phyloP scores from a whole-genome alignment of 352 stramenopile species.

The Globisporangium cederbergense region DNA sequence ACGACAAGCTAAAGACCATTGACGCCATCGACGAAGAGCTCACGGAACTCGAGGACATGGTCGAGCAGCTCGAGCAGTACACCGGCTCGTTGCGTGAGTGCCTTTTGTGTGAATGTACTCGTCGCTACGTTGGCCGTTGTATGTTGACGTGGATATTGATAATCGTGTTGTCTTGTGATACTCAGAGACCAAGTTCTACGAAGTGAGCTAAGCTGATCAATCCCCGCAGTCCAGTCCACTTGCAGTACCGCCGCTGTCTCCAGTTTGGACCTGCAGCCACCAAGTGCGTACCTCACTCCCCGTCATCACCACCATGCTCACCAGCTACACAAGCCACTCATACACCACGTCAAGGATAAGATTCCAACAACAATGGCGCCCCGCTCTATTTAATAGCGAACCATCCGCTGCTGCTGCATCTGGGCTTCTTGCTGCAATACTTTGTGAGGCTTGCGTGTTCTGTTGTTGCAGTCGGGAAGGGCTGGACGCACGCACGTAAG shows the following conservation, averaged over 20 bases:
- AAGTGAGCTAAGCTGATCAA: conserved; percentile 34
- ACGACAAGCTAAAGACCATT: conserved; percentile 76
- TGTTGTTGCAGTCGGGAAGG: neutral
- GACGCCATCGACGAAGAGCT: conserved; percentile 84
- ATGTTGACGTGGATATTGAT: neutral
- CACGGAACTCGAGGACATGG: conserved; percentile 84
- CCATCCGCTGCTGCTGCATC: neutral
- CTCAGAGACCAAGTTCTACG: conserved; percentile 72
- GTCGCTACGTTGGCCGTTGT: too few species aligned
- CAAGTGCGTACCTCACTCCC: neutral
- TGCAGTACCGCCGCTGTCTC: too few species aligned
- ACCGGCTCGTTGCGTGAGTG: conserved; percentile 63
- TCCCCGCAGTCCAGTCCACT: neutral
- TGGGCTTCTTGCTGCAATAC: neutral
- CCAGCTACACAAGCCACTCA: neutral
- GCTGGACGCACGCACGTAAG: neutral
- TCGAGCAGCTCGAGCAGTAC: conserved; percentile 83
- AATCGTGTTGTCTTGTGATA: conserved; percentile 4
- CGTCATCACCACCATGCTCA: too few species aligned
- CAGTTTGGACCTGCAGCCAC: neutral
- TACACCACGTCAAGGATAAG: neutral
- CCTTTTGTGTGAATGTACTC: neutral
- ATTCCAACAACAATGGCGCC: neutral
- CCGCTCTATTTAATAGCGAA: neutral
- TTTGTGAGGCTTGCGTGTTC: neutral